Base-by-base conservation (phyloP, 2,329 filamentous ascomycete genomes). In the Aspergillus pseudoglaucus region DNA sequence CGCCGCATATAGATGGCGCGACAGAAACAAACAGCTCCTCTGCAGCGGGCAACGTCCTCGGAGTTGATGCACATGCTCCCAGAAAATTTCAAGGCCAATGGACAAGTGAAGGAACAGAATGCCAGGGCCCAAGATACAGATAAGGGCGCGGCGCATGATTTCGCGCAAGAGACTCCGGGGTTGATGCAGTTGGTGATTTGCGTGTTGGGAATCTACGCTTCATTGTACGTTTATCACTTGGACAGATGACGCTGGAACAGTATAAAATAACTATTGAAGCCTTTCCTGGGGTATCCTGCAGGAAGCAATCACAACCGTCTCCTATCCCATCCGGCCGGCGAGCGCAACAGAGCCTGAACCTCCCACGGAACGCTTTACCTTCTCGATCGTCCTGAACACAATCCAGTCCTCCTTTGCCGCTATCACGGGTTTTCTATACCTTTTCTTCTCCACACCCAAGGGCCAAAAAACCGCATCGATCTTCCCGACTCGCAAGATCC, bases 221-320 rank as follows among this genome's bases (percentile, higher is more conserved):
- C 90, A 32, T 98, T 98, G 91, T 96, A 80, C 52, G 64, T 58
- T 20, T 10, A 12, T 39, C 37, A 7, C 17, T 5, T 8, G 1
- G 4, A 12, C 9, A 4, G 4, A 6, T 39, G 7, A 5, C 2
- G 3, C 7, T 12, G 18, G 8, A 18, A 39, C 17, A 12, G 12
- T n/a, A 14, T 2, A 22, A 12, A 10, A 37, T 43, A 3, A 43
- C 40, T 27, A 33, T 39, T 18, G 23, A 20, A 90, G 91, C 73
- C 75, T 98, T 46, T 94, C 90, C 30, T 98, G 93, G 93, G 93
- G 88, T 20, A 84, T 95, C 56, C 85, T 98, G 52, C 93, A 98
- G 77, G 93, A 98, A 71, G 90, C 93, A 61, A 88, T 98, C 62
- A 97, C 93, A 23, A 98, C 93, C 12, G 97, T 90, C 9, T 79